Conservation (phyloP, 2,329 filamentous ascomycete genomes). For the Colletotrichum acutatum region DNA sequence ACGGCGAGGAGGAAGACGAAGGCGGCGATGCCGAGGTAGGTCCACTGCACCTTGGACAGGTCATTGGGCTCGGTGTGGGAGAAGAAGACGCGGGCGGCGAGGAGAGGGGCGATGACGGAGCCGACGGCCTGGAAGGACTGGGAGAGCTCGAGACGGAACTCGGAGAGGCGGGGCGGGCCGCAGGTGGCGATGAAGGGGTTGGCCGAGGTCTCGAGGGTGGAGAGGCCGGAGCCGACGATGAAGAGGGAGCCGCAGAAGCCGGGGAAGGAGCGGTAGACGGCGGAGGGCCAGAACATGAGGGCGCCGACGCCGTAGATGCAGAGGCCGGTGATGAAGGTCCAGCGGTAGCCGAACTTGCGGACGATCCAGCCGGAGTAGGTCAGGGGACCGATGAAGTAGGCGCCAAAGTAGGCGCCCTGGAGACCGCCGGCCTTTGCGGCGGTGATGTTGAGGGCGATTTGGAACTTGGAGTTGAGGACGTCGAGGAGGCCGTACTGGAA, state of each 20-base stretch:
- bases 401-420: slow-evolving; percentile 63
- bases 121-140: slow-evolving; percentile 70
- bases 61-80: slow-evolving; percentile 60
- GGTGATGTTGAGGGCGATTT: slow-evolving; percentile 56
- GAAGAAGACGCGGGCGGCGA: slow-evolving; percentile 72
- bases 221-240: slow-evolving; percentile 49
- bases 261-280: slow-evolving; percentile 64
- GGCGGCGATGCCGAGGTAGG: slow-evolving; percentile 70
- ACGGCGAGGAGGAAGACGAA: slow-evolving; percentile 68
- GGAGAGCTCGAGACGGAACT: slow-evolving; percentile 68
- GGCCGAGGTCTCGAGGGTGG: slow-evolving; percentile 68
- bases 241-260: slow-evolving; percentile 71
- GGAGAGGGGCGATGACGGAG: slow-evolving; percentile 66
- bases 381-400: slow-evolving; percentile 51
- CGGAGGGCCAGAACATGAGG: slow-evolving; percentile 68
- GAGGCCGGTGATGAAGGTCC: slow-evolving; percentile 74
- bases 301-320: slow-evolving; percentile 66
- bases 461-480: slow-evolving; percentile 63
- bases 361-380: slow-evolving; percentile 63
- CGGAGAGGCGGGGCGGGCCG: slow-evolving; percentile 68
- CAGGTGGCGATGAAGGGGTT: slow-evolving; percentile 65
- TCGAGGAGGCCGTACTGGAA: slow-evolving; percentile 34
- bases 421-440: slow-evolving; percentile 58
- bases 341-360: slow-evolving; percentile 72
- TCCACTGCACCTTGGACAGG: slow-evolving; percentile 71